Evolutionary conservation across 441 rosid species (phyloP).

Genomic region (Populus tomentosa): DNA sequence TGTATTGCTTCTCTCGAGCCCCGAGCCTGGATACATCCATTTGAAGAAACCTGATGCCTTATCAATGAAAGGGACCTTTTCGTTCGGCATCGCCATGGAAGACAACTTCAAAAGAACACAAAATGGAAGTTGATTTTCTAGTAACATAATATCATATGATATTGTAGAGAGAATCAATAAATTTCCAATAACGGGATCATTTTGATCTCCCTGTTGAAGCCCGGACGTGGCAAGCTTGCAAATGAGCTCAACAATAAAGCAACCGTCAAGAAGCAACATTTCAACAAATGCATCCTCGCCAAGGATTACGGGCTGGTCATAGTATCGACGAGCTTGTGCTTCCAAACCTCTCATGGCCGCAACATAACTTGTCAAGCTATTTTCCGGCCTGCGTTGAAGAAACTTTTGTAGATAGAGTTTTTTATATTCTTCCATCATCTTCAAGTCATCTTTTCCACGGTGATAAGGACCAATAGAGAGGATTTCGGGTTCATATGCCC

Average conservation of each 20-base stretch:
- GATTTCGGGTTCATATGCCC: not conserved
- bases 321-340: not conserved
- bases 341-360: not conserved
- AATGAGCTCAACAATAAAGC: constrained; percentile 18
- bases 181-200: not conserved
- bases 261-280: constrained; percentile 29
- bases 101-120: not conserved
- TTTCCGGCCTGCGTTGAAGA: not conserved
- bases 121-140: constrained; percentile 22
- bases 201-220: no score
- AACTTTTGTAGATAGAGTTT: not conserved
- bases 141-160: not conserved
- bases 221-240: not conserved
- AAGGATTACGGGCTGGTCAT: not conserved
- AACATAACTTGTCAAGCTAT: not conserved
- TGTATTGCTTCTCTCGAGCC: accelerated
- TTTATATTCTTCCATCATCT: constrained; percentile 10
- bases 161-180: not conserved
- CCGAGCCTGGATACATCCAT: not conserved
- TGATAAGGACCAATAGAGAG: constrained; percentile 21
- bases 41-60: accelerated
- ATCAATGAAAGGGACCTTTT: accelerated
- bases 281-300: not conserved
- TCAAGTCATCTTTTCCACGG: not conserved
- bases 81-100: not conserved